Base-by-base conservation (phyloP, 345 rosid genomes). In the Clarkia xantiana region DNA sequence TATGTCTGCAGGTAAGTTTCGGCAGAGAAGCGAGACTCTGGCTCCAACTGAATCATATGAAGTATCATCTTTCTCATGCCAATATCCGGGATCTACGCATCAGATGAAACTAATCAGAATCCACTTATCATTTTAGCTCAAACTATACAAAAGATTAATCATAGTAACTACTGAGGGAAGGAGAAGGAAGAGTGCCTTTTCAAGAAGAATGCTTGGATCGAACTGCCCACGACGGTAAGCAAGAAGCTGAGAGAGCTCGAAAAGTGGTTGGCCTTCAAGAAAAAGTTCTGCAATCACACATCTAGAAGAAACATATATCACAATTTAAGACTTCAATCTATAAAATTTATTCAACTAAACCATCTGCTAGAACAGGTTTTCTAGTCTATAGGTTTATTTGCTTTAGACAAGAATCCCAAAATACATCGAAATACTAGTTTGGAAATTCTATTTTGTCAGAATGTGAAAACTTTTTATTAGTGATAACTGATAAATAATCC, bases 21-120 rank as follows among this genome's bases (percentile, higher is more conserved):
- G 52, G 94, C 94, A 64, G 96, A 79, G 49, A 77, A 75, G 54
- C 98, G 84, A 18, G 74, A 74, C 62, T 86, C 94, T 10, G 98
- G 98, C 59, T 91, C 98, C 80, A 91, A 72, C 67, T 86, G 96
- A 70, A 91, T 86, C 98, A 91, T 91, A 72, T 83, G 96, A 68
- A 81, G 89, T 58, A 86, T 78, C 96, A 91, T 86, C 79, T 81
- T 86, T 55, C 96, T 82, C 47, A 86, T 78, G 62, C 94, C 96
- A 51, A 59, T 53, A 73, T 91, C 98, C 40, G 94, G 93, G 60
- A 91, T 78, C 98, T 91, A 77, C 45, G 62, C 51, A 40, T 49
- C 54, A 51, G 38, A 5, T 42, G 12, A 52, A 6, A 55, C 23
- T 46, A 17, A n/a, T 17, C 20, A 10, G 13, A 45, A 16, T 2